Conservation (phyloP, 495 filamentous ascomycete species). For the Xylaria bambusicola region DNA sequence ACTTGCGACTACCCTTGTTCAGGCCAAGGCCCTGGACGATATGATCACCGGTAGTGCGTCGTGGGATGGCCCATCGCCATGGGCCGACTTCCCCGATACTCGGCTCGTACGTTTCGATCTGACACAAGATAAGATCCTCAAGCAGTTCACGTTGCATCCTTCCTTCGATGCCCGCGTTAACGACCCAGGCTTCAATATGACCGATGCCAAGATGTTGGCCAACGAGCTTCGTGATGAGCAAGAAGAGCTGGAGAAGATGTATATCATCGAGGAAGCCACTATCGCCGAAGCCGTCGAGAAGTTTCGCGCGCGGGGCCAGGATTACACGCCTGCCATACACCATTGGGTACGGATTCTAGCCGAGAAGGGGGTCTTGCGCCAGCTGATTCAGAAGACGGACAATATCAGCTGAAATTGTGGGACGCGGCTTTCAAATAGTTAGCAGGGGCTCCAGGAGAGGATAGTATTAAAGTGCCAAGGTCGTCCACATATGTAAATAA, state of each 20-base stretch:
- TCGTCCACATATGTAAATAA: too few relatives aligned
- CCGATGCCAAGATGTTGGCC: conserved; percentile 20
- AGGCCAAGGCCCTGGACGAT: conserved; percentile 30
- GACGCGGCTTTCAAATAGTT: too few relatives aligned
- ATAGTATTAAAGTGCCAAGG: too few relatives aligned
- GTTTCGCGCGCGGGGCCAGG: conserved; percentile 38
- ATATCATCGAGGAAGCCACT: conserved; percentile 25
- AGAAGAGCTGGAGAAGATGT: conserved; percentile 26
- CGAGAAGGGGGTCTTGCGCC: conserved; percentile 39
- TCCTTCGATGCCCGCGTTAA: conserved; percentile 13
- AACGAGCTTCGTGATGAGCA: conserved; percentile 28
- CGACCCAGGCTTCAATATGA: conserved; percentile 10
- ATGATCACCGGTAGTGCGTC: conserved; percentile 4
- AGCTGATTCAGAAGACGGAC: conserved; percentile 32
- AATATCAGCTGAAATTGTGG: neutral
- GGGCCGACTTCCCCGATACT: conserved; percentile 9
- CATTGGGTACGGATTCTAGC: conserved; percentile 46
- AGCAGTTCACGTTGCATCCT: neutral
- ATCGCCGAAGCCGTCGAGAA: conserved; percentile 28
- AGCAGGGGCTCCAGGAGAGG: too few relatives aligned
- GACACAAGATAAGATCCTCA: conserved; percentile 20
- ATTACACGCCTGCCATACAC: conserved; percentile 46
- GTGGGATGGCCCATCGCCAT: neutral
- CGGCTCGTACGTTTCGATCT: conserved; percentile 30
- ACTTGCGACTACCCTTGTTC: conserved; percentile 39